Evolutionary conservation across 176 grass and related monocot genomes (phyloP).

Genomic region (Microstegium vimineum): DNA sequence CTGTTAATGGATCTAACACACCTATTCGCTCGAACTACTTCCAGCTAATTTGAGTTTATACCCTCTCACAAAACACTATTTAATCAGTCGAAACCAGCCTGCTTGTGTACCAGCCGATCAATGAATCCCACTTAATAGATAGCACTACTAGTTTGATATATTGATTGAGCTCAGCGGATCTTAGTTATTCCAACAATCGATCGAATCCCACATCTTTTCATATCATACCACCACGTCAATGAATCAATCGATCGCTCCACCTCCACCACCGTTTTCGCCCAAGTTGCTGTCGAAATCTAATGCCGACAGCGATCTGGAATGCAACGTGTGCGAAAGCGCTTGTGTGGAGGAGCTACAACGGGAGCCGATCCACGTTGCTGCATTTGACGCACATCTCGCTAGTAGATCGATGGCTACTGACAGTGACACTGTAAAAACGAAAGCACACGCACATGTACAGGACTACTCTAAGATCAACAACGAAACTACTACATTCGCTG

Average conservation of each 20-base stretch:
- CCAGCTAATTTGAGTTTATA: no score
- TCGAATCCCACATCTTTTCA: not conserved
- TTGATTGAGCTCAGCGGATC: not conserved
- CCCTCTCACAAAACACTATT: no score
- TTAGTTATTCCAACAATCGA: not conserved
- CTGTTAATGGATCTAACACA: no score
- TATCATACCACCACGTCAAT: not conserved
- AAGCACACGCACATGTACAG: not conserved
- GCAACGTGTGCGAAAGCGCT: not conserved
- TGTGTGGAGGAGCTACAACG: not conserved
- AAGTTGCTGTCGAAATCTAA: conserved; percentile 23
- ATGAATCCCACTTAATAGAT: no score
- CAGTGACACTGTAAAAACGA: not conserved
- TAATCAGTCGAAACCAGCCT: no score
- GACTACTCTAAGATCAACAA: not conserved
- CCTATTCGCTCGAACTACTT: no score
- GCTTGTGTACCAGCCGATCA: no score
- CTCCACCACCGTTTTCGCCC: not conserved
- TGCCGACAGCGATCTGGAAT: not conserved
- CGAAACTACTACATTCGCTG: not conserved
- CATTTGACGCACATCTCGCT: not conserved
- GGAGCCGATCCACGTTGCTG: not conserved
- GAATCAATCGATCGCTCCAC: not conserved
- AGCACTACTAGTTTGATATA: not conserved
- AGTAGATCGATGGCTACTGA: not conserved